Base-by-base conservation (phyloP, 2,329 filamentous ascomycete species). In the Colletotrichum sp. region DNA sequence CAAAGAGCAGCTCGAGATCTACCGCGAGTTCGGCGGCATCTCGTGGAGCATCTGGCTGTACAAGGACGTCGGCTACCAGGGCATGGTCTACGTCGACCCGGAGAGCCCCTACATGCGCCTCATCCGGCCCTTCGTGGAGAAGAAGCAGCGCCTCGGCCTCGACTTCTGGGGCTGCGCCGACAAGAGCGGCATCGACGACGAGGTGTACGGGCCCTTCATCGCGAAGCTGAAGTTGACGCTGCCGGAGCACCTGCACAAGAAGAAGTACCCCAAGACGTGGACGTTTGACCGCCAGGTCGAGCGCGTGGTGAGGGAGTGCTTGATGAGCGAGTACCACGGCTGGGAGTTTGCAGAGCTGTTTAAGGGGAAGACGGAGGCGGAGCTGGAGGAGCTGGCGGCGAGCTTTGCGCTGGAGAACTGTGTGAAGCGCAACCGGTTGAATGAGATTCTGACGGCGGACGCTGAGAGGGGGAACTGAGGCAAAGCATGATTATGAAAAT, bases 1-100 rank as follows among this genome's bases (percentile, higher is more conserved):
- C 0, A 81, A 84, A 3, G 84, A 87, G 52, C 88, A 89, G 63
- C 78, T 87, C 3, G 70, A 78, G 2, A 84, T 86, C 3, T 87
- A 87, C 72, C 75, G 77, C 65, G 81, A 89, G 66, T 49, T 49
- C 24, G 70, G 63, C 0, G 85, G 85, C 9, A 86, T 88, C 5
- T 88, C 87, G 62, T 93, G 91, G 92, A 89, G 84, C 16, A 93
- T 93, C 79, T 92, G 90, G 90, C 82, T 90, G 0, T 91, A 90
- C 82, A 92, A 91, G 80, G 89, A 92, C 74, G 87, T 91, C 52
- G 89, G 90, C 0, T 86, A 89, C 60, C 89, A 91, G 80, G 90
- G 89, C 8, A 90, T 92, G 89, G 83, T 90, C 0, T 88, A 89
- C 76, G 83, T 88, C 1, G 83, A 84, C 39, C 87, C 88, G 0